phyloP scores from a whole-genome alignment of 495 filamentous ascomycete genomes.

The Penicillium coprophilum region DNA sequence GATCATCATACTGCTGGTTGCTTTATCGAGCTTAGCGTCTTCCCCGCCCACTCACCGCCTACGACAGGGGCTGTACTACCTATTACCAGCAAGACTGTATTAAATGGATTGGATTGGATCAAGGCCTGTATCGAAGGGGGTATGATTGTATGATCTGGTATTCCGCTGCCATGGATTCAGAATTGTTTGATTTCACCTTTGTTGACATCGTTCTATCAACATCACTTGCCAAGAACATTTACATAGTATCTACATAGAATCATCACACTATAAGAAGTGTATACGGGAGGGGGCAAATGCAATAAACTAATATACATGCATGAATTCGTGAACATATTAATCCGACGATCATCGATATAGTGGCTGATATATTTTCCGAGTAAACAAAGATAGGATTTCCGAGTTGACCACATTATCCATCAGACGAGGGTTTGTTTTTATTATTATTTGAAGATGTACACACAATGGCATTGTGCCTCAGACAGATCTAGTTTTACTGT shows the following conservation, averaged over 20 bases:
- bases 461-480: constrained; percentile 17
- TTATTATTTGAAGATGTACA: not conserved
- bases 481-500: not conserved
- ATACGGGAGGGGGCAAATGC: not conserved
- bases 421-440: not conserved
- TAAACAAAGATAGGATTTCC: constrained; percentile 2
- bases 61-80: constrained; percentile 23
- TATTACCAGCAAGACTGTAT: constrained; percentile 2
- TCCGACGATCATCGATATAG: not conserved
- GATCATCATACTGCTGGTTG: constrained; percentile 25
- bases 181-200: constrained; percentile 4
- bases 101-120: not conserved
- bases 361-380: constrained; percentile 12
- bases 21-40: constrained; percentile 27
- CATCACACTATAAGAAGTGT: not conserved
- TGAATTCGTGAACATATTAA: not conserved
- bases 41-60: constrained; percentile 31
- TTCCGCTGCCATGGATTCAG: constrained; percentile 6
- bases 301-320: not conserved
- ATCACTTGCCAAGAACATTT: not conserved
- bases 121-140: not conserved
- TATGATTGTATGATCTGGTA: not conserved
- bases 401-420: not conserved
- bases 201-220: not conserved
- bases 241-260: not conserved